Evolutionary conservation across 2,329 filamentous ascomycete species (phyloP), one percentile per base, ranked within the genome.

Genomic region (Calycina herbarum): DNA sequence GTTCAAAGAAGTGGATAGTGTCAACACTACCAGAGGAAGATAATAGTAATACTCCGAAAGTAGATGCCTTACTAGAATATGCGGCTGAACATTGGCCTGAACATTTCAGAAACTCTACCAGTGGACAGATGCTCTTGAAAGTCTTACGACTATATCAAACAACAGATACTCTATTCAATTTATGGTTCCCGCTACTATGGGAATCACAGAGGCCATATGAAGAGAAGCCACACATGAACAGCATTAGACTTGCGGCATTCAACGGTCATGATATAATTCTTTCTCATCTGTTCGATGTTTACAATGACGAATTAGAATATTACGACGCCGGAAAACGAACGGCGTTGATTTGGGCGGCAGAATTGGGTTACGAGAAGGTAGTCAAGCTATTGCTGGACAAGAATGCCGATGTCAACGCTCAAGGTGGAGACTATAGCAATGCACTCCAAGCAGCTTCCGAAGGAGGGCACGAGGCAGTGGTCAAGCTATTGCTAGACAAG

Each of bases 371-470:
- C 29, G 10, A 57, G 6, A 15, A 5, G 10, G 54, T 57, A 57
- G 54, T 57, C 20, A 57, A 57, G 24, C 24, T 57, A 57, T 57
- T 57, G 15, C 24, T 57, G 6, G 54, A 57, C 54, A 57, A 57
- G 54, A 57, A 57, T 57, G n/a, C 48, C 17, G 4, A 54, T 54
- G 48, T 54, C 15, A 54, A 54, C 48, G 48, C 48, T 31, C 3
- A 31, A 5, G 29, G 29, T 31, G 29, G 29, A 31, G 1, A 31
- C 29, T 31, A 31, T 31, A 5, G 48, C 13, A 54, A 54, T 20
- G 48, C 48, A 54, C 48, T 54, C 48, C 48, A 54, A 20, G 48
- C 48, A 20, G 48, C 48, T 54, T 54, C 15, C 3, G n/a, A 5
- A 54, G 48, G 5, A 54, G 48, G 48, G n/a, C 48, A 54, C 48